These are phyloP conservation scores for Suhomyces bokatorum DNA, from an alignment of 1,139 yeast genomes.

Conservation along the genomic window DNA sequence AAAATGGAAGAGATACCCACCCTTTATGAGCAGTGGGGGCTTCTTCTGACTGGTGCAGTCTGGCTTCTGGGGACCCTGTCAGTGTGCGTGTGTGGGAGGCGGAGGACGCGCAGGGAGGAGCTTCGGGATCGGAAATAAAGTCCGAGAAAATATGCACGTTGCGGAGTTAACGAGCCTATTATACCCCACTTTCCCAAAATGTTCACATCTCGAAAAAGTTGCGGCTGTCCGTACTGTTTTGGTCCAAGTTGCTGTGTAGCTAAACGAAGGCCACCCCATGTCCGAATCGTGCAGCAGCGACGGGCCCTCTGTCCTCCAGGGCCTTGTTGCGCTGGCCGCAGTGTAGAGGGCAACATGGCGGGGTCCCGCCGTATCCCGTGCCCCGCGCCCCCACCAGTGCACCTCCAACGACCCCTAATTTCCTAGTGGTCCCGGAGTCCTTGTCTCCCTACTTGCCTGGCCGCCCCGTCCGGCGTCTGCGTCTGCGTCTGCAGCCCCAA, in stretches of 20 bases:
- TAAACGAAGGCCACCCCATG: slow-evolving; percentile 2
- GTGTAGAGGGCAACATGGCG: no score
- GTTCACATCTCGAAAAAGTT: background rate
- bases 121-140: background rate
- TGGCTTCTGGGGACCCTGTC: no score
- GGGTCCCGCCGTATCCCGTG: no score
- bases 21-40: no score
- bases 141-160: slow-evolving; percentile 5
- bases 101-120: background rate
- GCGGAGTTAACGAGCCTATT: background rate
- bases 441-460: background rate
- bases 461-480: background rate
- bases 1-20: no score
- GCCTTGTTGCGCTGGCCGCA: no score
- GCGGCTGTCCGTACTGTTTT: background rate
- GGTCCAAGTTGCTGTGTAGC: background rate
- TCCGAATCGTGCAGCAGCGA: background rate
- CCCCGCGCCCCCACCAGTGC: no score
- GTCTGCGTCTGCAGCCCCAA: background rate
- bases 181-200: slow-evolving; percentile 7
- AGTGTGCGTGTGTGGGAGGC: no score
- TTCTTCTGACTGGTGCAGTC: no score
- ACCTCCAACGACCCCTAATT: no score
- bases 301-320: no score
- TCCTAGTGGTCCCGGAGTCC: no score